A percentile compares a stretch with the other conserved stretches of the same genome.
phyloP scores from a whole-genome alignment of 2,329 filamentous ascomycete genomes.

The Aspergillus carbonarius region DNA sequence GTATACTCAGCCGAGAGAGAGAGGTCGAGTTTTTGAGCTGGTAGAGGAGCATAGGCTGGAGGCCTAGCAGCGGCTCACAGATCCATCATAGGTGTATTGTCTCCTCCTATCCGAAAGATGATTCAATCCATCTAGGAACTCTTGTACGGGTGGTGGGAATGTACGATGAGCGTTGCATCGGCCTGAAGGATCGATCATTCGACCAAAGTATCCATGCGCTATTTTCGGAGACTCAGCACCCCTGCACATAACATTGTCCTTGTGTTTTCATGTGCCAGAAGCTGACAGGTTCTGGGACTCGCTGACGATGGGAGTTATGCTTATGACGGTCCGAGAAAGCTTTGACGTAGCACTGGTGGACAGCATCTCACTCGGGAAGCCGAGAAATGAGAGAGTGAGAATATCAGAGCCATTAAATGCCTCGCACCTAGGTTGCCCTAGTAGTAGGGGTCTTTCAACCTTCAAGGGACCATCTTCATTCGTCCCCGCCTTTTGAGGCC shows the following conservation, averaged over 20 bases:
- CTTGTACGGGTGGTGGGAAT: not conserved
- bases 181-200: slow-evolving; percentile 2
- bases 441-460: not conserved
- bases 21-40: not conserved
- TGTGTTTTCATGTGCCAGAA: not conserved
- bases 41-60: not conserved
- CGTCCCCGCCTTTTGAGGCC: not conserved
- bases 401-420: not conserved
- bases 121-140: not conserved
- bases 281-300: not conserved
- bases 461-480: not conserved
- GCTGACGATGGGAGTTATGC: not conserved
- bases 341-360: not conserved
- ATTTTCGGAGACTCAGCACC: not conserved
- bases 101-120: not conserved
- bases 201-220: not conserved
- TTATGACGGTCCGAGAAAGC: not conserved
- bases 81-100: not conserved
- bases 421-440: not conserved
- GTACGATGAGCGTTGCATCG: not conserved
- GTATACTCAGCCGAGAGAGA: not conserved
- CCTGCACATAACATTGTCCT: not conserved
- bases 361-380: slow-evolving; percentile 14
- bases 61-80: not conserved
- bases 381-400: slow-evolving; percentile 2